Percentiles rank a stretch among this genome's conserved stretches.
Conservation (phyloP, 805 yeast genomes). For the Saitoella complicata region DNA sequence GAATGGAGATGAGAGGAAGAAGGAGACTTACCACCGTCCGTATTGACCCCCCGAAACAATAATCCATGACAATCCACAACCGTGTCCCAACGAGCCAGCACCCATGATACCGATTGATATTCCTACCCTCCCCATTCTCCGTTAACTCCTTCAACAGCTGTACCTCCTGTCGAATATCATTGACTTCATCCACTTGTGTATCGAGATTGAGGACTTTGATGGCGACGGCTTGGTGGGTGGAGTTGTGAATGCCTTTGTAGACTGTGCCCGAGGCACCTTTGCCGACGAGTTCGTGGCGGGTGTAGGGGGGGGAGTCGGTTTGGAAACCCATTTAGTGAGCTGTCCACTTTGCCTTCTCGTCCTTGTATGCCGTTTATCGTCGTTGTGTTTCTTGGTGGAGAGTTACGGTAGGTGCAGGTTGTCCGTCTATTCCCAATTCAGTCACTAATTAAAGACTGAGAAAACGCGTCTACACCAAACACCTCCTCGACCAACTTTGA, state of each 20-base stretch:
- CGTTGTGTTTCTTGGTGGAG: too few relatives aligned
- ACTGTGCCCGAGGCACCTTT: constrained; percentile 96
- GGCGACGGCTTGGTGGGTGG: constrained; percentile 69
- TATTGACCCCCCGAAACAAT: constrained; percentile 91
- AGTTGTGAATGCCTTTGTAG: constrained; percentile 49
- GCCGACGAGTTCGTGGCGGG: constrained; percentile 81
- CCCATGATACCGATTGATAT: constrained; percentile 84
- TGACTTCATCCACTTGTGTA: constrained; percentile 84
- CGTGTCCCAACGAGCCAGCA: constrained; percentile 76
- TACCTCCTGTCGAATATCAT: constrained; percentile 85
- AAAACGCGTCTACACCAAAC: too few relatives aligned
- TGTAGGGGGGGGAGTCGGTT: constrained; percentile 31
- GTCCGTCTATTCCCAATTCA: too few relatives aligned
- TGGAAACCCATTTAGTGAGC: not conserved
- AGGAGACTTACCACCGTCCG: constrained; percentile 41
- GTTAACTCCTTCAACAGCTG: constrained; percentile 70
- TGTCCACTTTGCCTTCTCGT: too few relatives aligned
- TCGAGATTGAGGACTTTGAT: constrained; percentile 85
- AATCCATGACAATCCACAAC: constrained; percentile 94
- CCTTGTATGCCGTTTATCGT: too few relatives aligned
- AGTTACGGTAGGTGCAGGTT: too few relatives aligned
- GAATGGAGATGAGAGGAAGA: too few relatives aligned
- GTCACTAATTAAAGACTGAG: too few relatives aligned
- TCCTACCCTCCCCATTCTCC: constrained; percentile 46
- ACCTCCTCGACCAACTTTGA: constrained; percentile 19